Evolutionary conservation across 768 basidiomycete genomes (phyloP).

Genomic region (Glaciozyma antarctica): DNA sequence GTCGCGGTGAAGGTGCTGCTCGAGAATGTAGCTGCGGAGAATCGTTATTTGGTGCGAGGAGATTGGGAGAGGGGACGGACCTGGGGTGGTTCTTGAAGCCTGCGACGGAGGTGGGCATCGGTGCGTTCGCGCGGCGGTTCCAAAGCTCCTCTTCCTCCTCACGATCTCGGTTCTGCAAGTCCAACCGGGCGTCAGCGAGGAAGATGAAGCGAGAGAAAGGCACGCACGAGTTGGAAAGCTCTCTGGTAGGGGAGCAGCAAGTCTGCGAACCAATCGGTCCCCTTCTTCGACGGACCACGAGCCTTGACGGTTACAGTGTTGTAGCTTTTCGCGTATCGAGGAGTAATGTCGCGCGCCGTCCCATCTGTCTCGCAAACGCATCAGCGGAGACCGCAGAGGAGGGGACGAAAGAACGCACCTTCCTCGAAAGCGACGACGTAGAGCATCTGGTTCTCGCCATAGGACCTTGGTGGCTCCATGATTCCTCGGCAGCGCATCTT

Average conservation of each 20-base stretch:
- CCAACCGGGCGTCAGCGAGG: background rate
- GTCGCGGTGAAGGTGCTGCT: slow-evolving; percentile 75
- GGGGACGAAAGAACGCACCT: slow-evolving; percentile 37
- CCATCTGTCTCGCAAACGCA: slow-evolving; percentile 50
- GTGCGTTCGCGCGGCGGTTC: slow-evolving; percentile 65
- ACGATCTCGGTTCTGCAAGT: slow-evolving; percentile 71
- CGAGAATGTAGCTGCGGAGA: slow-evolving; percentile 61
- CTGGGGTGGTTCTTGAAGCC: slow-evolving; percentile 96
- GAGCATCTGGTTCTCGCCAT: slow-evolving; percentile 62
- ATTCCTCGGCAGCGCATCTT: slow-evolving; percentile 74
- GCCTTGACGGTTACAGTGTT: slow-evolving; percentile 53
- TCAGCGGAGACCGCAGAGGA: background rate
- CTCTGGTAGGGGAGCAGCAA: slow-evolving; percentile 56
- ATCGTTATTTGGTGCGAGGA: background rate
- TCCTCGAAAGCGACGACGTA: slow-evolving; percentile 94
- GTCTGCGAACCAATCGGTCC: slow-evolving; percentile 66
- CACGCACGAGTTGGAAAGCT: slow-evolving; percentile 69
- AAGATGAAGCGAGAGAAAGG: background rate
- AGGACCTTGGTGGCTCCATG: slow-evolving; percentile 34
- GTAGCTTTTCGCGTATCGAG: slow-evolving; percentile 74
- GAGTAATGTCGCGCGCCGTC: slow-evolving; percentile 80
- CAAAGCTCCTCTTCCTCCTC: slow-evolving; percentile 83
- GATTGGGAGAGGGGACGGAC: slow-evolving; percentile 44
- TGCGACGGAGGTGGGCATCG: slow-evolving; percentile 79
- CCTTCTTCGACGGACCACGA: slow-evolving; percentile 47